Percentiles rank a stretch among this genome's conserved stretches.
These are phyloP conservation scores for Irpex lacteus DNA, from an alignment of 1,284 basidiomycete genomes.

Conservation along the genomic window DNA sequence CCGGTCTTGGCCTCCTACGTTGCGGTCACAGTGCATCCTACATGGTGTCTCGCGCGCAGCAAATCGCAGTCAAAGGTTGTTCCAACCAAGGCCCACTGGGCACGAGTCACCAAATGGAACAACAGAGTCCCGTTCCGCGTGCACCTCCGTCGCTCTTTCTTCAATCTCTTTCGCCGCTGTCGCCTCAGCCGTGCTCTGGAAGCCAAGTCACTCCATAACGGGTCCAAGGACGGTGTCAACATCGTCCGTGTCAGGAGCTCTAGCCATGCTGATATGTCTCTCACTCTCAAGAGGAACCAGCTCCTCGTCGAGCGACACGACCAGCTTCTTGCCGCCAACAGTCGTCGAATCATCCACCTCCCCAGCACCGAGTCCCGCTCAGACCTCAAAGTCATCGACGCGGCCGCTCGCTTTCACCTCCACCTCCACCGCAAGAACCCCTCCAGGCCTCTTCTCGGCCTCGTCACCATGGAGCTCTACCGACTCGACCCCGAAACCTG, in stretches of 20 bases:
- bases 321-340: constrained; percentile 28
- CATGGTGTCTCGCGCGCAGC: constrained; percentile 52
- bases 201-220: constrained; percentile 20
- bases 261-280: constrained; percentile 38
- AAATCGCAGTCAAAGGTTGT: constrained; percentile 33
- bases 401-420: constrained; percentile 44
- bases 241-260: constrained; percentile 35
- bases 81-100: constrained; percentile 45
- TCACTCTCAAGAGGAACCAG: constrained; percentile 33
- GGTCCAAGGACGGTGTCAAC: constrained; percentile 30
- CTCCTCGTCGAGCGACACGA: constrained; percentile 39
- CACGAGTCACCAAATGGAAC: constrained; percentile 54
- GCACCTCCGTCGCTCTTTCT: constrained; percentile 36
- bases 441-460: constrained; percentile 31
- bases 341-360: constrained; percentile 31
- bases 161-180: constrained; percentile 36
- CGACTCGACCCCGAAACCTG: constrained; percentile 33
- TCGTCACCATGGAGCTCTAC: constrained; percentile 38
- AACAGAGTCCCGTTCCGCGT: constrained; percentile 47
- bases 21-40: constrained; percentile 50
- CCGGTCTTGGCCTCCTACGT: constrained; percentile 47
- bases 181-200: constrained; percentile 30
- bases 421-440: constrained; percentile 44
- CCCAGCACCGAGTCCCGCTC: constrained; percentile 29
- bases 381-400: constrained; percentile 35